Base-by-base conservation (phyloP, 371 early-diverging fungal genomes). In the Rhizopus stolonifer region DNA sequence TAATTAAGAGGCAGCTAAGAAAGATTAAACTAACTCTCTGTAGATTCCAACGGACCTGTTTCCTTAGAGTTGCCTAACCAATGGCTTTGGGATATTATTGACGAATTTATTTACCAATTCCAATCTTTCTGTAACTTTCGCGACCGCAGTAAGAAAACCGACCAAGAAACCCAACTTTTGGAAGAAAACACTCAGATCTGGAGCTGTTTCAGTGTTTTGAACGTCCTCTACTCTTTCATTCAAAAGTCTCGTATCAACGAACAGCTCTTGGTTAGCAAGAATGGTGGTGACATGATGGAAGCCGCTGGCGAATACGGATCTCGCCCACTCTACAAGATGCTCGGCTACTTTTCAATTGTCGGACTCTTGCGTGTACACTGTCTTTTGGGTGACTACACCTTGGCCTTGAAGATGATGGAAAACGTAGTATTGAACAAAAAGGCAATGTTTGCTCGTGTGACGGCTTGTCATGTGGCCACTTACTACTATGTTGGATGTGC, bases 81-180 rank as follows among this genome's bases (percentile, higher is more conserved):
- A 79, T 96, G 97, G 97, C 81, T 96, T 46, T 96, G 96, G 96
- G 97, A 96, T 75, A 95, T 96, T 64, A 93, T 96, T 63, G 97
- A 96, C 65, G 97, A 96, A 78, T 95, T 96, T 74, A 94, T 96
- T 60, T 96, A 94, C 72, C 97, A 96, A 80, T 96, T 93, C 89
- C 95, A 96, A 80, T 86, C 94, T 40, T 96, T 93, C 84, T 91
- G 94, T 77, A 86, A 88, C 64, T 95, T 86, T 80, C 89, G 95
- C 54, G 90, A 85, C 74, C 90, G 92, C 54, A 71, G 85, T 54
- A 83, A 85, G 78, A 88, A 90, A 74, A 70, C 80, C 22, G 87
- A 90, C 19, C 87, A 86, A 56, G 95, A 95, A 65, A 70, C 89
- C n/a, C 82, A 82, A 40, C 70, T 87, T 58, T 76, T 96, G 46